Base-by-base conservation (phyloP, 2,329 filamentous ascomycete species). In the Diaporthe citri region DNA sequence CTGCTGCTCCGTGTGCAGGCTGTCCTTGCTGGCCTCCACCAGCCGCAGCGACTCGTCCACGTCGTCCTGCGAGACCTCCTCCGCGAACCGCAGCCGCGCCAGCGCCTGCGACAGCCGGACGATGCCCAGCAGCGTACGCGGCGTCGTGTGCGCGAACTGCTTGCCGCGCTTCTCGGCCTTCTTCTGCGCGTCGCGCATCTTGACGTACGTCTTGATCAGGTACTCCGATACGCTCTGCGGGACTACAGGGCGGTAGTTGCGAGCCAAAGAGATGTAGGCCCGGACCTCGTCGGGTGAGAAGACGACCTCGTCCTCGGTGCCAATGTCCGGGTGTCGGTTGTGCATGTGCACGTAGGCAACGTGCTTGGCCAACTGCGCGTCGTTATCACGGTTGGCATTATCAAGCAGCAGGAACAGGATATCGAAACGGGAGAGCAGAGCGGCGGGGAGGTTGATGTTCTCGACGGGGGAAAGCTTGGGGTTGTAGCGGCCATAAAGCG, bases 371-470 rank as follows among this genome's bases (percentile, higher is more conserved):
- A 99, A 91, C 84, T 98, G 95, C 81, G 97, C 95, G 81, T 99
- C 97, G 0, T 91, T 90, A 79, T 99, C 97, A 77, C 95, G 93
- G 25, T 92, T 93, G 3, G 97, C 96, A 51, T 95, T 98, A 86
- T 99, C 97, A 75, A 99, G 93, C 80, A 99, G 96, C 62, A 99
- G 89, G 89, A 98, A 99, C 79, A 99, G 91, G 79, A 99, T 90
- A 83, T 99, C 97, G 85, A 99, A 99, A 90, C 97, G 95, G 75
- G 96, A 98, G 72, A 99, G 91, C 28, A 99, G 91, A 28, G 97
- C 97, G 25, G 97, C 97, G n/a, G 97, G 97, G 55, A 99, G 92
- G 85, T 99, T 99, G 86, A 99, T 99, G 85, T 99, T 99, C 84
- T 99, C 97, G 36, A 99, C 96, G 0, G 97, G 97, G 0, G 96